A percentile compares a stretch with the other conserved stretches of the same genome.
phyloP scores from a whole-genome alignment of 1,139 yeast genomes.

The Candida gigantensis region DNA sequence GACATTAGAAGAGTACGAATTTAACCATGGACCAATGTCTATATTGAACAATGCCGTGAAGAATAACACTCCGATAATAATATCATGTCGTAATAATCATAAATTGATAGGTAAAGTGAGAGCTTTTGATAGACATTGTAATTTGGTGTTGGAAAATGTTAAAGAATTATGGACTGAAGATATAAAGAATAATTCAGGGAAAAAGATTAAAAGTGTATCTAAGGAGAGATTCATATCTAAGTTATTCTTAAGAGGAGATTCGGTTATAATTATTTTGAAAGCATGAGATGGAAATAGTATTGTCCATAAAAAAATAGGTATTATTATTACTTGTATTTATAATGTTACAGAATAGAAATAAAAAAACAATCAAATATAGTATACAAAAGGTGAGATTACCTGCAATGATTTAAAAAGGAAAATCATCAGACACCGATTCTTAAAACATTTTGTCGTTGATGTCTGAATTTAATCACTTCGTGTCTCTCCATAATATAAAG shows the following conservation, averaged over 20 bases:
- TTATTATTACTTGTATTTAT: not conserved
- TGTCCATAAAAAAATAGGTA: too few relatives aligned
- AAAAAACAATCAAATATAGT: not conserved
- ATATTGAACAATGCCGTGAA: slow-evolving; percentile 78
- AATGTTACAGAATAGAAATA: slow-evolving; percentile 2
- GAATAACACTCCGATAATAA: slow-evolving; percentile 73
- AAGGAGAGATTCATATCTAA: slow-evolving; percentile 87
- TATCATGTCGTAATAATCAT: slow-evolving; percentile 90
- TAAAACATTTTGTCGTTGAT: slow-evolving; percentile 83
- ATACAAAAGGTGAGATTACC: too few relatives aligned
- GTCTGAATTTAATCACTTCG: slow-evolving; percentile 83
- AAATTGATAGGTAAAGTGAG: slow-evolving; percentile 86
- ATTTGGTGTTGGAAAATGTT: slow-evolving; percentile 88
- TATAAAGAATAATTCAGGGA: slow-evolving; percentile 64
- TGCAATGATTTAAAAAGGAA: slow-evolving; percentile 1
- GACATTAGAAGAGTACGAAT: slow-evolving; percentile 86
- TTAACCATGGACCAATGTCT: slow-evolving; percentile 88
- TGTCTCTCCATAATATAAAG: slow-evolving; percentile 79
- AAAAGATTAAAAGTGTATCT: slow-evolving; percentile 66
- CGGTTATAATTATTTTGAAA: slow-evolving; percentile 81
- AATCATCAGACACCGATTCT: slow-evolving; percentile 65
- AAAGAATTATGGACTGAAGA: slow-evolving; percentile 88
- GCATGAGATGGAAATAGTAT: slow-evolving; percentile 22
- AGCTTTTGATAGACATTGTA: slow-evolving; percentile 95
- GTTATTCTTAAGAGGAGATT: slow-evolving; percentile 92